phyloP scores from a whole-genome alignment of 306 rosid genomes.

The Dalbergia cultrata region DNA sequence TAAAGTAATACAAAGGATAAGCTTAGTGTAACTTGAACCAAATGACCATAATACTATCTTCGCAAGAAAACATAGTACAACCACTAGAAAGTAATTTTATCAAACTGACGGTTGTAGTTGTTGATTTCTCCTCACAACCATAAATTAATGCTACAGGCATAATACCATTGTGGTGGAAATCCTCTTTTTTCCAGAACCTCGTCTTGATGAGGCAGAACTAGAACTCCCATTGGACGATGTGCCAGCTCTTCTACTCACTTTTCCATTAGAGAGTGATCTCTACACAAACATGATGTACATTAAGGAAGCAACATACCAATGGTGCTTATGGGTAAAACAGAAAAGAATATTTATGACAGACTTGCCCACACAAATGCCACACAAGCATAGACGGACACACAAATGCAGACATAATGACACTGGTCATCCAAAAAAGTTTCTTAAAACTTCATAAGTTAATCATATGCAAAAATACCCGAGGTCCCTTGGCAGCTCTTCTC shows the following conservation, averaged over 20 bases:
- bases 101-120: neutral
- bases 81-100: neutral
- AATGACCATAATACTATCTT: neutral
- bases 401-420: neutral
- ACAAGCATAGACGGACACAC: constrained; percentile 5
- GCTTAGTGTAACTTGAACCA: neutral
- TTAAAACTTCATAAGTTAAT: constrained; percentile 5
- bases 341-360: constrained; percentile 13
- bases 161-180: constrained; percentile 71
- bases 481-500: constrained; percentile 80
- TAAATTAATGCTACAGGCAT: constrained; percentile 18
- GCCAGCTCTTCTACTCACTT: constrained; percentile 60
- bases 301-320: constrained; percentile 25
- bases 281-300: constrained; percentile 45
- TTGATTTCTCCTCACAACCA: neutral
- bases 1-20: constrained; percentile 4
- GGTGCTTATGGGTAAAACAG: constrained; percentile 15
- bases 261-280: constrained; percentile 68
- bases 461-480: constrained; percentile 58
- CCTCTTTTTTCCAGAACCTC: constrained; percentile 69
- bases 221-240: constrained; percentile 57
- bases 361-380: constrained; percentile 23
- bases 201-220: constrained; percentile 57
- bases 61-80: constrained; percentile 5
- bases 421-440: constrained; percentile 1